Evolutionary conservation across 2,329 filamentous ascomycete genomes (phyloP).

Genomic region (Teratosphaeria destructans): DNA sequence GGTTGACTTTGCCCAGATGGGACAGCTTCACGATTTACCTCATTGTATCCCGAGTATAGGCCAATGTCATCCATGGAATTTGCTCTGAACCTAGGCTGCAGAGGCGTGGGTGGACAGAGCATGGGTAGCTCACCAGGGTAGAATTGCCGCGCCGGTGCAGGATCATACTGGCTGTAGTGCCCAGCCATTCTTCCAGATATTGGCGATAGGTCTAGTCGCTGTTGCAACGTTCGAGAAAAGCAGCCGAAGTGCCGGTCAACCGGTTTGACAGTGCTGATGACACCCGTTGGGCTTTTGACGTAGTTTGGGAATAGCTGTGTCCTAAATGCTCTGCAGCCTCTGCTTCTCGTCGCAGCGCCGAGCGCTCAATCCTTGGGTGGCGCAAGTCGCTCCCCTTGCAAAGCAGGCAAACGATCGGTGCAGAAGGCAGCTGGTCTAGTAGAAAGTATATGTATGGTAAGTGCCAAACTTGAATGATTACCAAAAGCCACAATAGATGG

Average conservation of each 20-base stretch:
- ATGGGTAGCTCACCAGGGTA: slow-evolving; percentile 22
- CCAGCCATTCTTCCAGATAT: slow-evolving; percentile 18
- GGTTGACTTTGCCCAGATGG: slow-evolving; percentile 14
- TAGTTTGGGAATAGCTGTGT: slow-evolving; percentile 7
- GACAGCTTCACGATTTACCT: slow-evolving; percentile 16
- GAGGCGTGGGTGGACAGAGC: slow-evolving; percentile 16
- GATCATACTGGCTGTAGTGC: slow-evolving; percentile 10
- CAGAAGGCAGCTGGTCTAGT: slow-evolving; percentile 4
- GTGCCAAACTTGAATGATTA: not conserved
- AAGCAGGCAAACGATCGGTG: slow-evolving; percentile 1
- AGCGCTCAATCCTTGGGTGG: slow-evolving; percentile 12
- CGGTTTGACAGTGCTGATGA: slow-evolving; percentile 8
- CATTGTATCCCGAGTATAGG: slow-evolving; percentile 23
- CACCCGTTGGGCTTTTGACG: slow-evolving; percentile 9
- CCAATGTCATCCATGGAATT: slow-evolving; percentile 24
- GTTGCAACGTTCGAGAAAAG: slow-evolving; percentile 10
- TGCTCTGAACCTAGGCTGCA: slow-evolving; percentile 13
- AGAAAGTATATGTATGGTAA: not conserved
- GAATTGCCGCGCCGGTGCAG: slow-evolving; percentile 21
- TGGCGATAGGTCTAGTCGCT: slow-evolving; percentile 7
- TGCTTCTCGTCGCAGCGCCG: slow-evolving; percentile 9
- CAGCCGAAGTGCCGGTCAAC: slow-evolving; percentile 1
- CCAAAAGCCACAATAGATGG: not conserved
- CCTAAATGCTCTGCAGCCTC: slow-evolving; percentile 1
- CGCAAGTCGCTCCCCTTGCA: slow-evolving; percentile 12